These are phyloP conservation scores for Neoboletus subvelutipes DNA, from an alignment of 768 basidiomycete genomes.

Conservation along the genomic window DNA sequence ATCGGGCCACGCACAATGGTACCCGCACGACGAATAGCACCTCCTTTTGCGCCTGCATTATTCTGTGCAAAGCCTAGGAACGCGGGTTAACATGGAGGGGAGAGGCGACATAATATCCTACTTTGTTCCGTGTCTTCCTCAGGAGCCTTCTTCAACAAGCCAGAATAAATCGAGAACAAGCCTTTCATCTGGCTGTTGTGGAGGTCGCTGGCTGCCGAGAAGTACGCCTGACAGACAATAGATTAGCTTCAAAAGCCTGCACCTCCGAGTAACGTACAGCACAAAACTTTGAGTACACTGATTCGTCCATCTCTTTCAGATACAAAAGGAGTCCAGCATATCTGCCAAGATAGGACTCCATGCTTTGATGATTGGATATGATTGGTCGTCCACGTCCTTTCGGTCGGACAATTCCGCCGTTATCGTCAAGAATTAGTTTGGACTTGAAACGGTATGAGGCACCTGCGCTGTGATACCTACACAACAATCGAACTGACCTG, in stretches of 20 bases:
- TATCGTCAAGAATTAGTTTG: conserved; percentile 65
- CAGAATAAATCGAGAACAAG: conserved; percentile 57
- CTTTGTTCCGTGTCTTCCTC: conserved; percentile 79
- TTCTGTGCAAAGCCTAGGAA: conserved; percentile 43
- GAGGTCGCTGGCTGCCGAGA: conserved; percentile 79
- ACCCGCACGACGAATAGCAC: conserved; percentile 76
- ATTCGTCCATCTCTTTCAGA: conserved; percentile 94
- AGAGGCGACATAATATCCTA: conserved; percentile 28
- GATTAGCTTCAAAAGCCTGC: conserved; percentile 1
- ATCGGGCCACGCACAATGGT: conserved; percentile 80
- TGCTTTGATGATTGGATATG: conserved; percentile 61
- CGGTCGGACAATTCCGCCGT: conserved; percentile 51
- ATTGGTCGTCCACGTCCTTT: conserved; percentile 45
- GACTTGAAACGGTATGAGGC: conserved; percentile 43
- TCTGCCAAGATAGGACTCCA: conserved; percentile 82
- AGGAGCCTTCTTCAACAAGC: conserved; percentile 58
- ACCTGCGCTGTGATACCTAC: neutral
- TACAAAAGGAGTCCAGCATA: conserved; percentile 92
- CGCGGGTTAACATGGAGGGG: neutral
- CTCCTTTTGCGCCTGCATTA: conserved; percentile 40
- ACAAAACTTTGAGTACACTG: conserved; percentile 82
- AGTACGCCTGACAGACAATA: conserved; percentile 70
- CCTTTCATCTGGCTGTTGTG: conserved; percentile 81
- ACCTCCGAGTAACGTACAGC: conserved; percentile 55
- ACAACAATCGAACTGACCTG: conserved; percentile 55